These are phyloP conservation scores for Spirogloea muscicola DNA, from an alignment of 139 green algal genomes.

Conservation along the genomic window DNA sequence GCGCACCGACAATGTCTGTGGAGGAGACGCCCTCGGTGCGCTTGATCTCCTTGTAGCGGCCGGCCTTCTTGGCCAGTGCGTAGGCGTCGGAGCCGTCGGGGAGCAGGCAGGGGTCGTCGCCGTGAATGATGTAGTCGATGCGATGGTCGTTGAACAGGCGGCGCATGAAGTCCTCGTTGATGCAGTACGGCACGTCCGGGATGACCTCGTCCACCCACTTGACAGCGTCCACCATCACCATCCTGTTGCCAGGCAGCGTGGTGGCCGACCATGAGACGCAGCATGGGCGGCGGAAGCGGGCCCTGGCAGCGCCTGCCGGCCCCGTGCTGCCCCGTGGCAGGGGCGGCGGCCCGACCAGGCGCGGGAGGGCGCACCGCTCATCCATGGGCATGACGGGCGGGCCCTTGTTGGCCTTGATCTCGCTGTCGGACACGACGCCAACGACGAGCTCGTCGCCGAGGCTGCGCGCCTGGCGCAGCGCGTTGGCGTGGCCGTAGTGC, in stretches of 20 bases:
- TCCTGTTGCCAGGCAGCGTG: slow-evolving; percentile 17
- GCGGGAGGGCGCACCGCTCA: slow-evolving; percentile 61
- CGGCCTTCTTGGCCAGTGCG: slow-evolving; percentile 83
- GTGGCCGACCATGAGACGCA: neutral
- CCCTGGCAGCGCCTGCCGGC: neutral
- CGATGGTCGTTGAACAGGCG: slow-evolving; percentile 83
- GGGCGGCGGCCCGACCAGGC: neutral
- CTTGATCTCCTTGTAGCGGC: slow-evolving; percentile 88
- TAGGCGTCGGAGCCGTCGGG: slow-evolving; percentile 98
- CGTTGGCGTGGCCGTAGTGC: slow-evolving; percentile 99
- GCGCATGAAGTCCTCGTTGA: slow-evolving; percentile 86
- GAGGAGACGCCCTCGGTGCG: slow-evolving; percentile 95
- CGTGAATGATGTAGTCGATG: slow-evolving; percentile 99
- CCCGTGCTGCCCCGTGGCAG: neutral
- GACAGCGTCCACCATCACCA: slow-evolving; percentile 76
- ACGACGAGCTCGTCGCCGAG: slow-evolving; percentile 93
- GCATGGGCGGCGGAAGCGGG: neutral
- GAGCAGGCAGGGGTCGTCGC: slow-evolving; percentile 96
- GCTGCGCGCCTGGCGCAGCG: slow-evolving; percentile 82
- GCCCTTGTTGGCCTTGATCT: slow-evolving; percentile 90
- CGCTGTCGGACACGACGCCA: slow-evolving; percentile 86
- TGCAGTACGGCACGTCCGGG: slow-evolving; percentile 86
- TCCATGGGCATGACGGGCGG: slow-evolving; percentile 86
- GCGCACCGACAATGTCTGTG: slow-evolving; percentile 96
- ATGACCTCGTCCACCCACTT: slow-evolving; percentile 99